These are phyloP conservation scores for Capsicum pubescens DNA, from an alignment of 257 asterid species.

Conservation along the genomic window DNA sequence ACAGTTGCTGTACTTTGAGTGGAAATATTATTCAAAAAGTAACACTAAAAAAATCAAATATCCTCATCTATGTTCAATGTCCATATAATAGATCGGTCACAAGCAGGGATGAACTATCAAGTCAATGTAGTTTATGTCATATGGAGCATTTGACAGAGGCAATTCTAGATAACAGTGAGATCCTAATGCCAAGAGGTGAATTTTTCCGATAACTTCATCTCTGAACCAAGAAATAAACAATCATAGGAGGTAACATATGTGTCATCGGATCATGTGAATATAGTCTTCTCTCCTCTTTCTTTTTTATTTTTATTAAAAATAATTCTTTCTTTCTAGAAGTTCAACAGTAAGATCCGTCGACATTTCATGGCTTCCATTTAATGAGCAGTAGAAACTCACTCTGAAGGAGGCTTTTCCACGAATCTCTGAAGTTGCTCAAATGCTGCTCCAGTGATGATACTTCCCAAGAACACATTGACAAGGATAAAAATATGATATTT, in stretches of 20 bases:
- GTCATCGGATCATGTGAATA: not conserved
- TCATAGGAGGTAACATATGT: not conserved
- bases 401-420: slow-evolving; percentile 30
- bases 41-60: not conserved
- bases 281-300: not conserved
- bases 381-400: slow-evolving; percentile 25
- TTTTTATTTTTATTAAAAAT: not conserved
- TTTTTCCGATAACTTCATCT: not conserved
- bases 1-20: not conserved
- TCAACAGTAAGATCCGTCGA: not conserved
- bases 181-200: not conserved
- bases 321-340: slow-evolving; percentile 1
- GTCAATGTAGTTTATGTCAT: not conserved
- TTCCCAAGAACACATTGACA: slow-evolving; percentile 37
- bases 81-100: slow-evolving; percentile 15
- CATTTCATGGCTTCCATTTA: not conserved
- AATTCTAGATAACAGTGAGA: slow-evolving; percentile 11
- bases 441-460: slow-evolving; percentile 38
- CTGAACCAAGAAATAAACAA: slow-evolving; percentile 20
- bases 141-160: not conserved
- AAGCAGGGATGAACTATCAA: not conserved
- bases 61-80: not conserved
- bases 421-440: slow-evolving; percentile 38
- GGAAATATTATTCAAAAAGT: slow-evolving; percentile 24
- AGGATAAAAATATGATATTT: slow-evolving; percentile 33